Base-by-base conservation (phyloP, 345 rosid species). In the Hirschfeldia incana region DNA sequence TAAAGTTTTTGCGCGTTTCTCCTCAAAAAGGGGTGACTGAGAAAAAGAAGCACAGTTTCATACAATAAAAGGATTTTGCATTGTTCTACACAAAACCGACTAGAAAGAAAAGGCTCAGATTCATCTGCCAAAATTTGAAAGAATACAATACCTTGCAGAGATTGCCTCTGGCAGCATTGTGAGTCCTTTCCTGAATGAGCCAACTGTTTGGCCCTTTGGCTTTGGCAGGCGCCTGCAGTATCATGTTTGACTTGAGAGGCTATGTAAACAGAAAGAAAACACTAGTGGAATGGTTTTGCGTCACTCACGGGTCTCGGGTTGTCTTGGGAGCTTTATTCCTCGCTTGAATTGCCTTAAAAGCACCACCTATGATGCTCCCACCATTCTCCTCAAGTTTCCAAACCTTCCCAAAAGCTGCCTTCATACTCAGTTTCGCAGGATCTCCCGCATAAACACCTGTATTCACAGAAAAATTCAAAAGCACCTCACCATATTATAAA, bases 181-280 rank as follows among this genome's bases (percentile, higher is more conserved):
- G 80, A 93, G 92, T 70, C 95, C 92, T 74, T 87, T 88, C 78
- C 89, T 89, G 65, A 93, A 92, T 71, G 94, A 90, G 71, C 90
- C 97, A 74, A 90, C 98, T 15, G 92, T 94, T 83, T 92, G 93
- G 29, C 94, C 98, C 83, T 90, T 87, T 17, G 95, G 95, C 83
- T 87, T 72, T 36, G 76, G 76, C 58, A 72, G 26, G 34, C 66
- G 76, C 67, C 76, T 72, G 55, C 73, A 51, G 63, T 4, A 53
- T n/a, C 44, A 30, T 2, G 42, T 69, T 69, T 49, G 26, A 53
- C 59, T 53, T 53, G 44, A 67, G 32, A 39, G 5, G 33, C 39
- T 28, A 29, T n/a, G 42, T 8, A 8, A 28, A 30, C 29, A 51
- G 28, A 30, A 9, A 51, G 10, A 69, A 16, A n/a, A 21, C 28